These are phyloP conservation scores for Neurospora cerealis DNA, from an alignment of 495 filamentous ascomycete species.

Conservation along the genomic window DNA sequence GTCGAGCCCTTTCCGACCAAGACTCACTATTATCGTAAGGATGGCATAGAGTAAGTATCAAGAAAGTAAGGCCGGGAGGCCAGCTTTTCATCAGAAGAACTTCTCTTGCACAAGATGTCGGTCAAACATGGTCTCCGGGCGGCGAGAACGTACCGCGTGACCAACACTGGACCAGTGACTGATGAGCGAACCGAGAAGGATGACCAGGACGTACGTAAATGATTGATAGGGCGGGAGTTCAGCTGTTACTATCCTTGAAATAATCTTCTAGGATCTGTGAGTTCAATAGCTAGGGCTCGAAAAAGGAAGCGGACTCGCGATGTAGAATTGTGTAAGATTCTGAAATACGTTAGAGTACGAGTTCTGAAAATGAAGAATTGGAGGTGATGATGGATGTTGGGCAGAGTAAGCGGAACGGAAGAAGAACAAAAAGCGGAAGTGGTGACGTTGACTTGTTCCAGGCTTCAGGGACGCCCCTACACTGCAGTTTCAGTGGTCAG, in stretches of 20 bases:
- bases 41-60: background rate
- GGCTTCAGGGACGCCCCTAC: background rate
- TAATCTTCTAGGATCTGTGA: background rate
- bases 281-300: background rate
- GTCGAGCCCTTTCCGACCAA: background rate
- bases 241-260: background rate
- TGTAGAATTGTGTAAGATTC: background rate
- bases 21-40: background rate
- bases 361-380: background rate
- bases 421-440: background rate
- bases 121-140: background rate
- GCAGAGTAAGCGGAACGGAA: background rate
- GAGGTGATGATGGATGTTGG: background rate
- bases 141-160: conserved; percentile 11
- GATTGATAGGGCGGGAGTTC: background rate
- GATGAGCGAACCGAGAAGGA: background rate
- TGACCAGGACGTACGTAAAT: background rate
- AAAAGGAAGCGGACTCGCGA: background rate
- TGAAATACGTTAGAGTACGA: background rate
- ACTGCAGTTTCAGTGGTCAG: background rate
- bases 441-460: background rate
- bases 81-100: background rate
- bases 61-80: background rate
- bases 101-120: background rate
- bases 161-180: background rate